phyloP scores from a whole-genome alignment of 2,329 filamentous ascomycete genomes.

The Boeremia exigua region DNA sequence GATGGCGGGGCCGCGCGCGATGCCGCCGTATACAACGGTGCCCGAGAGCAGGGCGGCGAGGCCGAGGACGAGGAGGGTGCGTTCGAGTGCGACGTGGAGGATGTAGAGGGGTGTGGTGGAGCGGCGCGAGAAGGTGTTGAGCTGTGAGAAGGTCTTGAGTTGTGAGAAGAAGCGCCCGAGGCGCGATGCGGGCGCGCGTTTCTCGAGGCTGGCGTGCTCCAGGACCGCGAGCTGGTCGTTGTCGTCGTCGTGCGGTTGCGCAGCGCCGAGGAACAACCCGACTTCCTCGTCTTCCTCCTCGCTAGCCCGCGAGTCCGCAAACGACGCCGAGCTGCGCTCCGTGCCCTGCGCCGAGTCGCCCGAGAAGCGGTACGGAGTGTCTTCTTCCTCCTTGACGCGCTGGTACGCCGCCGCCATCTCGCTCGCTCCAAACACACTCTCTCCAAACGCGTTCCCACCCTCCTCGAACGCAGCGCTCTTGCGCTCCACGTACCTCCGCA shows the following conservation, averaged over 20 bases:
- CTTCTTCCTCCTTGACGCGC: conserved; percentile 42
- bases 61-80: conserved; percentile 77
- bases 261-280: conserved; percentile 46
- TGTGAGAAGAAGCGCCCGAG: conserved; percentile 58
- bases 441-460: no score
- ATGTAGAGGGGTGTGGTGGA: conserved; percentile 65
- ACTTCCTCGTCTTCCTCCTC: no score
- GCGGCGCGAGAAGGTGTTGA: conserved; percentile 54
- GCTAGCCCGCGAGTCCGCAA: conserved; percentile 67
- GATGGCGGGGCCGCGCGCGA: conserved; percentile 74
- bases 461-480: conserved; percentile 37
- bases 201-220: conserved; percentile 55
- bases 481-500: conserved; percentile 65
- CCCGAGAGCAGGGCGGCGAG: conserved; percentile 77
- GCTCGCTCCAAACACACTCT: no score
- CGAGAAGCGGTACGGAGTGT: conserved; percentile 46
- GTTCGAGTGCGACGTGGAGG: conserved; percentile 73
- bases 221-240: conserved; percentile 54
- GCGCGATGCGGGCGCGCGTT: conserved; percentile 54
- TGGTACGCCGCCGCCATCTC: conserved; percentile 49
- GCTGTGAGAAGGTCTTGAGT: no score
- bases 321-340: conserved; percentile 71
- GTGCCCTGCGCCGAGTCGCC: conserved; percentile 67
- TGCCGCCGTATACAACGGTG: conserved; percentile 76
- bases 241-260: conserved; percentile 33